Conservation (phyloP, 1,139 yeast genomes). For the Citeromyces hawaiiensis region DNA sequence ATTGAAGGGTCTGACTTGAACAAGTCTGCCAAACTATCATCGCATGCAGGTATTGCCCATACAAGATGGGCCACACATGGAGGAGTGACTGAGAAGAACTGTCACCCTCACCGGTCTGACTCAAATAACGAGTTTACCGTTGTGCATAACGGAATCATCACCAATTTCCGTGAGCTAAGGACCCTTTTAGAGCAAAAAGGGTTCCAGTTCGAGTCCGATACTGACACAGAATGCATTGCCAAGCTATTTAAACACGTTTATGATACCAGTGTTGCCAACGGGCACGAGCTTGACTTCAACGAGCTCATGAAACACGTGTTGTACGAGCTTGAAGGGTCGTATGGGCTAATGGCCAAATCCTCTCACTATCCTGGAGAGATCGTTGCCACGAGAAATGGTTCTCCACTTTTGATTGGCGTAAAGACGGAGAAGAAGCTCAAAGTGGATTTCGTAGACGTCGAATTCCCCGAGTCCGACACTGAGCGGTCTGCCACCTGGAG, state of each 20-base stretch:
- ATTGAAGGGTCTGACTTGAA: constrained; percentile 36
- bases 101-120: constrained; percentile 96
- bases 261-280: constrained; percentile 60
- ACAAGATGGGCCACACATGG: constrained; percentile 99
- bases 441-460: constrained; percentile 97
- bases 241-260: constrained; percentile 85
- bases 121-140: constrained; percentile 70
- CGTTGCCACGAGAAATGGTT: constrained; percentile 96
- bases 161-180: constrained; percentile 85
- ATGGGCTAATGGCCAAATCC: constrained; percentile 88
- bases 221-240: constrained; percentile 97
- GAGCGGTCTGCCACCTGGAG: constrained; percentile 9
- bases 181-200: constrained; percentile 75
- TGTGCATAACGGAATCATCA: constrained; percentile 97
- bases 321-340: constrained; percentile 92
- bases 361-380: constrained; percentile 91
- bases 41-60: constrained; percentile 96
- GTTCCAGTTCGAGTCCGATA: constrained; percentile 75
- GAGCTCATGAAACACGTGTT: constrained; percentile 88
- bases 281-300: constrained; percentile 69
- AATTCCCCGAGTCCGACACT: constrained; percentile 38
- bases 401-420: constrained; percentile 94
- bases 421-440: constrained; percentile 90
- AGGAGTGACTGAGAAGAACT: constrained; percentile 71
- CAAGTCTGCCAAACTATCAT: constrained; percentile 47